Conservation (phyloP, 306 rosid species). For the Begonia fuchsioides region DNA sequence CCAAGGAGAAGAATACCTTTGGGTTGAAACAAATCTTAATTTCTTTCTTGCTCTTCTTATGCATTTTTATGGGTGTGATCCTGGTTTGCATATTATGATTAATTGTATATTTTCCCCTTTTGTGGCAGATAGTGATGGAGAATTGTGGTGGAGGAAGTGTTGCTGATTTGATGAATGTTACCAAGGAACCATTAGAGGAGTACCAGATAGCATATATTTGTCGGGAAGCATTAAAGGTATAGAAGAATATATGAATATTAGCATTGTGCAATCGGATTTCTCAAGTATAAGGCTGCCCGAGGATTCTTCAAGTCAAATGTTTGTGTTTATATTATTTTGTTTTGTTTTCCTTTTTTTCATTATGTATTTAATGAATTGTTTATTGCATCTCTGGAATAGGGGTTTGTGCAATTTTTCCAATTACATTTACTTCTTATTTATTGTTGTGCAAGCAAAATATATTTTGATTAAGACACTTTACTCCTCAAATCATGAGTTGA, state of each 20-base stretch:
- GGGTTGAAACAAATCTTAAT: conserved; percentile 42
- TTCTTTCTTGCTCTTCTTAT: neutral
- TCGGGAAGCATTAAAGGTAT: conserved; percentile 90
- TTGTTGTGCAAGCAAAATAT: too few species aligned
- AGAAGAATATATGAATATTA: too few species aligned
- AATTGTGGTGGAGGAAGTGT: conserved; percentile 99
- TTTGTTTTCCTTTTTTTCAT: neutral
- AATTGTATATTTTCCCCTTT: neutral
- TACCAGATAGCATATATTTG: conserved; percentile 88
- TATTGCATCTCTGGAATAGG: too few species aligned
- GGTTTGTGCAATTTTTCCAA: too few species aligned
- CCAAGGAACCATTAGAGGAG: conserved; percentile 86
- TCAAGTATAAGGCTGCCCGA: too few species aligned
- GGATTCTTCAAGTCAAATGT: too few species aligned
- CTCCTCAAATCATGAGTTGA: too few species aligned
- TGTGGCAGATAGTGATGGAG: conserved; percentile 96
- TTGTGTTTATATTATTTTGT: neutral
- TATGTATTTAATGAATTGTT: too few species aligned
- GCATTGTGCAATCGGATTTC: too few species aligned
- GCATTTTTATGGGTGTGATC: too few species aligned
- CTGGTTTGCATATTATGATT: neutral
- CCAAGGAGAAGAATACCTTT: conserved; percentile 98
- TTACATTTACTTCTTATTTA: too few species aligned
- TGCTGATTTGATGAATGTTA: conserved; percentile 78
- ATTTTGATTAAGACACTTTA: too few species aligned